Base-by-base conservation (phyloP, 2,329 filamentous ascomycete species). In the Xylariaceae sp. region DNA sequence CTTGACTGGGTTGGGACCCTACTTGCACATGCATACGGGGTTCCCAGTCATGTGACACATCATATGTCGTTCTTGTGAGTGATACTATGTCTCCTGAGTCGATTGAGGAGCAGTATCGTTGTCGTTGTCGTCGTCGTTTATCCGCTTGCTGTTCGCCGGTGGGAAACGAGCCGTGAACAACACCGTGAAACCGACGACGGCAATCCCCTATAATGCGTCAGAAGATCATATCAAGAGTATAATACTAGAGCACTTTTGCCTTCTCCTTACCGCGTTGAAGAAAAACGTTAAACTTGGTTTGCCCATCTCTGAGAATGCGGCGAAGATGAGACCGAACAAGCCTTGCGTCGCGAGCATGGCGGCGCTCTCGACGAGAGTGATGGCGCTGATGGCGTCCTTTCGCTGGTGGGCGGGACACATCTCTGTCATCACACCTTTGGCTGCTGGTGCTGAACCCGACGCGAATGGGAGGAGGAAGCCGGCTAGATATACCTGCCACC, bases 371-470 rank as follows among this genome's bases (percentile, higher is more conserved):
- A 90, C 82, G 0, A 90, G 74, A 0, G 85, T 88, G 10, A 90
- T 85, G 0, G 85, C 86, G 45, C 85, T 85, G 2, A 90, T 74
- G 0, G 88, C 87, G 67, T 90, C 87, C 0, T 82, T 79, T 0
- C 87, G 78, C 57, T 87, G 81, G 0, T 77, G 77, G 1, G 82
- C 77, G 0, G 85, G 76, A 50, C 86, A 86, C 85, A 90, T 87
- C 58, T 88, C 82, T 0, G 88, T 81, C 60, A 90, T 88, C n/a
- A 87, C 85, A 0, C 87, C 88, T 64, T 90, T 90, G 1, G 86
- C 85, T 0, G 87, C 85, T 0, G 86, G 81, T 0, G 86, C 87
- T 0, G 87, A 87, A 0, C 88, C 88, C 0, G 87, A 87, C 0
- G 85, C 86, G 35, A 90, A 82, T 0, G 88, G 88, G 0, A 90